phyloP scores from a whole-genome alignment of 345 rosid genomes.

The Mangifera indica region DNA sequence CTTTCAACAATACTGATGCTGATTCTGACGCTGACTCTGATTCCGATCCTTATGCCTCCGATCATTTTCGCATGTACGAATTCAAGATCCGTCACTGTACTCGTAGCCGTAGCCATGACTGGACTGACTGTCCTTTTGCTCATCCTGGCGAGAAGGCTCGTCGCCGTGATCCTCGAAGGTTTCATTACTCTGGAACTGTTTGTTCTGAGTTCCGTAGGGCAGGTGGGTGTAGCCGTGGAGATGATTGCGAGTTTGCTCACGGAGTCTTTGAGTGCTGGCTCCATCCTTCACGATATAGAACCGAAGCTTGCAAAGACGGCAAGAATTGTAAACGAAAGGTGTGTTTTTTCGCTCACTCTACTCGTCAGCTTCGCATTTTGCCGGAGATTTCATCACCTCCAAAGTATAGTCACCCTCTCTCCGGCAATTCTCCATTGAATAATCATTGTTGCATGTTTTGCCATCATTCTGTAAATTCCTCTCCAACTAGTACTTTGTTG shows the following conservation, averaged over 20 bases:
- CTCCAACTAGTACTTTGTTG: constrained; percentile 77
- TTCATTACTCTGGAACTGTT: constrained; percentile 58
- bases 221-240: constrained; percentile 59
- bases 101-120: constrained; percentile 89
- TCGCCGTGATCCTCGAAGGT: constrained; percentile 75
- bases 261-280: constrained; percentile 87
- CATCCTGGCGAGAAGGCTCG: constrained; percentile 90
- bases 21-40: constrained; percentile 41
- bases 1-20: constrained; percentile 33
- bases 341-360: constrained; percentile 72
- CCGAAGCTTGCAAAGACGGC: constrained; percentile 74
- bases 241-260: constrained; percentile 63
- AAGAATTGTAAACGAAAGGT: constrained; percentile 64
- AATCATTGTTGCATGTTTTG: constrained; percentile 60
- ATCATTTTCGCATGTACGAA: constrained; percentile 88
- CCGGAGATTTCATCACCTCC: constrained; percentile 36
- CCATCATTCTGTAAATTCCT: constrained; percentile 37
- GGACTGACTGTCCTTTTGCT: constrained; percentile 95
- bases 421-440: constrained; percentile 14
- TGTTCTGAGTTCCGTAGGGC: constrained; percentile 74
- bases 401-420: constrained; percentile 4
- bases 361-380: constrained; percentile 60
- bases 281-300: constrained; percentile 64
- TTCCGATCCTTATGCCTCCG: constrained; percentile 63
- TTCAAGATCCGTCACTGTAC: constrained; percentile 90